Base-by-base conservation (phyloP, 202 grass and related monocot species). In the Setaria viridis region DNA sequence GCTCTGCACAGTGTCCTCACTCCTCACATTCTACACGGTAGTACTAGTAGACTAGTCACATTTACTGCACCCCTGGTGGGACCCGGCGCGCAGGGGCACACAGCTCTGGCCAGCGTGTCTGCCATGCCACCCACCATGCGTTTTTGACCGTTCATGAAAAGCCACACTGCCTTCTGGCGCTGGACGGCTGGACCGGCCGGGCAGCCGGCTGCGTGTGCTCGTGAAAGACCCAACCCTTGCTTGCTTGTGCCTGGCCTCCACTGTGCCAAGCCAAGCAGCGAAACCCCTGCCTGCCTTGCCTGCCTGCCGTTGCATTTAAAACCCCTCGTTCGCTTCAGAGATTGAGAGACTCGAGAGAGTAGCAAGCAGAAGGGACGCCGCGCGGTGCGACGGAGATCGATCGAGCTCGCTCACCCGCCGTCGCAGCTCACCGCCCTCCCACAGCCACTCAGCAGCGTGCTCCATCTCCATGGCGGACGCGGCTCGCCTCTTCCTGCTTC, bases 141-240 rank as follows among this genome's bases (percentile, higher is more conserved):
- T 30, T 45, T 83, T 71, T 78, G 79, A 91, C 88, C 78, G 85
- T 91, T 88, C 62, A 67, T 93, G 83, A 84, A 93, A 93, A 86
- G 86, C 85, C 79, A 84, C 80, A 76, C 67, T 82, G 54, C 79
- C 72, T 86, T 66, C 64, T 67, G 77, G 51, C 15, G 9, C 65
- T 41, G 37, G 67, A 34, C 4, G 17, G 51, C 51, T 33, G 85
- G 33, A 58, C 88, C 41, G 33, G 13, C 58, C 82, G 29, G 50
- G 46, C 78, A 68, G 33, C 54, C 80, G 37, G 37, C 14, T 43
- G 51, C 54, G 30, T 21, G 72, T 63, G 56, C 70, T 63, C 55
- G 56, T 62, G 69, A 71, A 72, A 37, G 5, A 11, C 17, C 72
- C 16, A 54, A 10, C 67, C 35, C 35, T 67, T 19, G 51, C 51